Evolutionary conservation across 371 early-diverging fungal genomes (phyloP).

Genomic region (Mucor indicus): DNA sequence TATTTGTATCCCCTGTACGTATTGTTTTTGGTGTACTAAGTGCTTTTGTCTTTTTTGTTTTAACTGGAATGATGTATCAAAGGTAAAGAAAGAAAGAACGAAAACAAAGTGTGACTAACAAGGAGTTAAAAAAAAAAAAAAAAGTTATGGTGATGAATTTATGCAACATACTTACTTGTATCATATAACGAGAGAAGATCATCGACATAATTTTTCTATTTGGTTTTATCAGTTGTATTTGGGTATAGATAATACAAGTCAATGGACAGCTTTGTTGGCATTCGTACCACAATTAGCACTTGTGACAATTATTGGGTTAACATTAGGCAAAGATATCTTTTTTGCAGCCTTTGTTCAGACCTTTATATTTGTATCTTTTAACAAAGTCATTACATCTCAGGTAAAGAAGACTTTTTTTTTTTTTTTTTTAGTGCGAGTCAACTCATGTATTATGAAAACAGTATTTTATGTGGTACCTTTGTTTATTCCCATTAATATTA

Average conservation of each 20-base stretch:
- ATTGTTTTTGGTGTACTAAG: conserved; percentile 71
- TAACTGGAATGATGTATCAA: conserved; percentile 75
- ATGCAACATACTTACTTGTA: conserved; percentile 91
- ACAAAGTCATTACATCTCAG: conserved; percentile 98
- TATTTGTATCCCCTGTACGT: conserved; percentile 56
- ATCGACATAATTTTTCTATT: conserved; percentile 96
- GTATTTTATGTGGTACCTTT: conserved; percentile 99
- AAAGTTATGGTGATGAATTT: conserved; percentile 83
- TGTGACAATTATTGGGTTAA: conserved; percentile 58
- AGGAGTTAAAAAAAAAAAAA: too few relatives aligned
- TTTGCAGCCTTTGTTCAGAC: conserved; percentile 92
- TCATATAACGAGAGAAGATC: conserved; percentile 93
- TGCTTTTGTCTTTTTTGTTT: conserved; percentile 64
- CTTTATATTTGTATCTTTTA: conserved; percentile 91
- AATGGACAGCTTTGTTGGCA: conserved; percentile 52
- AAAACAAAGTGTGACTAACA: too few relatives aligned
- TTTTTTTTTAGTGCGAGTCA: too few relatives aligned
- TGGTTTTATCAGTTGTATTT: conserved; percentile 96
- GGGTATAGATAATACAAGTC: conserved; percentile 40
- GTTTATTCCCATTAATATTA: conserved; percentile 83
- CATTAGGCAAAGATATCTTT: conserved; percentile 77
- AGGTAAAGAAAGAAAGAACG: conserved; percentile 34
- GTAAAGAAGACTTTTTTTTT: conserved; percentile 32
- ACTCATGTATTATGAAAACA: conserved; percentile 16
- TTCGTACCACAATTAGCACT: conserved; percentile 78